Conservation (phyloP, 257 asterid species). For the Voacanga thouarsii region DNA sequence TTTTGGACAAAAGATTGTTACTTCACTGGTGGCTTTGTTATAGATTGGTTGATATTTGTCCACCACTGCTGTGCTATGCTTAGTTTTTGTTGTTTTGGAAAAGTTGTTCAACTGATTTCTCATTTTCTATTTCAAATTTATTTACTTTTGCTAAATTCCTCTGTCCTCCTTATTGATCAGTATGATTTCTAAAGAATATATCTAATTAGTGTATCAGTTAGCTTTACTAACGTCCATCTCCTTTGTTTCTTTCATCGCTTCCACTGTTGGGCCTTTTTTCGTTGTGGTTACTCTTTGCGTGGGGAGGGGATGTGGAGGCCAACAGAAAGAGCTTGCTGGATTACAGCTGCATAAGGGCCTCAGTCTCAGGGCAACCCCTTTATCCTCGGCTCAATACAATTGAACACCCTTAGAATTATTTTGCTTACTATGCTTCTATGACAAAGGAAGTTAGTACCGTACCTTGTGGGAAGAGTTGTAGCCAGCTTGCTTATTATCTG, state of each 20-base stretch:
- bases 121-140: not conserved
- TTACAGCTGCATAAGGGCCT: not conserved
- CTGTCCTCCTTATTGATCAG: not conserved
- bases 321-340: not conserved
- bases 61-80: not conserved
- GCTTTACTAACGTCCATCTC: not conserved
- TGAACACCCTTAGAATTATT: not conserved
- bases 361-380: not conserved
- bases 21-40: not conserved
- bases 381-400: not conserved
- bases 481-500: too few relatives aligned
- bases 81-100: not conserved
- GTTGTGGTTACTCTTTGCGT: not conserved
- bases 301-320: not conserved
- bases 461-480: not conserved
- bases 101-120: not conserved
- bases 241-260: not conserved
- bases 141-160: not conserved
- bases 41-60: not conserved
- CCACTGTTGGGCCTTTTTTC: not conserved
- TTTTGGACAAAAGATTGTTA: not conserved
- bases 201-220: not conserved
- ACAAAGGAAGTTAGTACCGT: not conserved
- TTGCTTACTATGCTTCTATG: not conserved
- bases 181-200: not conserved